Conservation (phyloP, 176 grass and related monocot species). For the Thalia dealbata region DNA sequence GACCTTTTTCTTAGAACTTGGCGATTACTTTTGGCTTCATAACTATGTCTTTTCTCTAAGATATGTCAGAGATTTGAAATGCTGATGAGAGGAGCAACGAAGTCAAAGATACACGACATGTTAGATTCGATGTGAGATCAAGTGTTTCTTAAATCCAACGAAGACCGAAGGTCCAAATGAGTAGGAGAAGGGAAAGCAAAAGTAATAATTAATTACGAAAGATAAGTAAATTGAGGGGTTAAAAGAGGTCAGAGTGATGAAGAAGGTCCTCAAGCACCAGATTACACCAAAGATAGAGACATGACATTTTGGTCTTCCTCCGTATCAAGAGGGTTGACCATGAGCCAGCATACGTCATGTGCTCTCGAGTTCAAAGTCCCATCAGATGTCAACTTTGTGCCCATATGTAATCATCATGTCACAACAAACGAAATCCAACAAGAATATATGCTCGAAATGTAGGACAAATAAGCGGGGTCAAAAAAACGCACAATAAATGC, state of each 20-base stretch:
- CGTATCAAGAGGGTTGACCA: not conserved
- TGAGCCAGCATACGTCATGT: not conserved
- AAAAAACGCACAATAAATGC: too few relatives aligned
- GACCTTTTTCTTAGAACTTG: too few relatives aligned
- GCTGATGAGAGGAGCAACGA: too few relatives aligned
- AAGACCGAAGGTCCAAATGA: not conserved
- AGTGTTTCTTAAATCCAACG: not conserved
- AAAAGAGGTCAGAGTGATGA: not conserved
- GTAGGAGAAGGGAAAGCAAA: not conserved
- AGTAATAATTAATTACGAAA: too few relatives aligned
- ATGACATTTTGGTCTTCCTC: not conserved
- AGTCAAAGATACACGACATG: too few relatives aligned
- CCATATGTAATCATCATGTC: not conserved
- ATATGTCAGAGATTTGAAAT: not conserved
- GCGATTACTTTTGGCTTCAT: too few relatives aligned
- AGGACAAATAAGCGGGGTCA: too few relatives aligned
- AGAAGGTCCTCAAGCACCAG: not conserved
- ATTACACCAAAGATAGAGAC: not conserved
- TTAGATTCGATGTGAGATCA: too few relatives aligned
- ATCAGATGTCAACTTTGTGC: not conserved
- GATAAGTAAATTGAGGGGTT: too few relatives aligned
- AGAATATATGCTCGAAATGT: too few relatives aligned
- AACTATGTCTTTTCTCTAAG: not conserved
- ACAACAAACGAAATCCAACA: too few relatives aligned
- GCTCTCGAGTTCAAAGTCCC: conserved; percentile 5